A percentile compares a stretch with the other conserved stretches of the same genome.
These are phyloP conservation scores for Dovyalis caffra DNA, from an alignment of 345 rosid genomes.

Conservation along the genomic window DNA sequence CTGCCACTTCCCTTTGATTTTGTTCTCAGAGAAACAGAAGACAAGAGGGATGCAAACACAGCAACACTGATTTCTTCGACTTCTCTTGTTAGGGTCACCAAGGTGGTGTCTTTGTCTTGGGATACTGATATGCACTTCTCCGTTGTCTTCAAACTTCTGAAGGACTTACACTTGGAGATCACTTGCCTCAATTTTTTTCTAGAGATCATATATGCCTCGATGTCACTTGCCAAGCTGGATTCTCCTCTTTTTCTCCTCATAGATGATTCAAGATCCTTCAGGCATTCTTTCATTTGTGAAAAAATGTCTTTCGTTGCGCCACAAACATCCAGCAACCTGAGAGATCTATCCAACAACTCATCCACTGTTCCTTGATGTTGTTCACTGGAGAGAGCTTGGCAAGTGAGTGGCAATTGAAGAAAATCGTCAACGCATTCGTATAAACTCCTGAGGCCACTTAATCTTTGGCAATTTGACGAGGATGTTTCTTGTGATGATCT, in stretches of 20 bases:
- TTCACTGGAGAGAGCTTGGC: not conserved
- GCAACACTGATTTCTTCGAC: conserved; percentile 3
- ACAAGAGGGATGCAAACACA: conserved; percentile 14
- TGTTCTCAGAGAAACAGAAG: conserved; percentile 3
- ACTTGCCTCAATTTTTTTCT: not conserved
- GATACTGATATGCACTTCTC: not conserved
- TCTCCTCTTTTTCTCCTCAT: not conserved
- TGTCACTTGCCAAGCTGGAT: not conserved
- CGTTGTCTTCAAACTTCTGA: not conserved
- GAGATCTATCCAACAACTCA: not conserved
- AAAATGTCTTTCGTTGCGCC: not conserved
- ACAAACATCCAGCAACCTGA: not conserved
- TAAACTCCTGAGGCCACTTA: not conserved
- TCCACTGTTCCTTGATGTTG: not conserved
- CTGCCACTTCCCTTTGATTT: conserved; percentile 8
- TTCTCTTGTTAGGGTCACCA: conserved; percentile 3
- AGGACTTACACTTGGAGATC: not conserved
- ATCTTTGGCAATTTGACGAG: not conserved
- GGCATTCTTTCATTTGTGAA: not conserved
- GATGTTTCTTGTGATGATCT: conserved; percentile 13
- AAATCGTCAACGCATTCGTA: not conserved
- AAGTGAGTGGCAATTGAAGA: not conserved
- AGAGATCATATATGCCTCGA: not conserved
- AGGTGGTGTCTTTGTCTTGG: not conserved
- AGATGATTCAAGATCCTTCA: not conserved